These are phyloP conservation scores for Hypocrella siamensis DNA, from an alignment of 2,329 filamentous ascomycete species.

Conservation along the genomic window DNA sequence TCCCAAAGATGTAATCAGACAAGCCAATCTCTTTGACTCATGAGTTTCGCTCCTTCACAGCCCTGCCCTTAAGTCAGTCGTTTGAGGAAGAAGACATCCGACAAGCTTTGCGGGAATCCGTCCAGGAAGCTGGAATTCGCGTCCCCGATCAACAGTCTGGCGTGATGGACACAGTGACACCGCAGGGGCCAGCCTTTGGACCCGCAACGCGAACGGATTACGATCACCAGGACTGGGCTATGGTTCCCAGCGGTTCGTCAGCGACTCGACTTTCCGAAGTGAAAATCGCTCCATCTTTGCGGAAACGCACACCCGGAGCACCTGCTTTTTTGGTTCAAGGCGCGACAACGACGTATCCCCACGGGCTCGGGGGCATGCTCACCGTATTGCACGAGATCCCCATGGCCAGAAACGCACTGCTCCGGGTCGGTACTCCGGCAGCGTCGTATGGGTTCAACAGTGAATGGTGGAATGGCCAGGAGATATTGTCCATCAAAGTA, in stretches of 20 bases:
- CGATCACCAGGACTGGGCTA: slow-evolving; percentile 39
- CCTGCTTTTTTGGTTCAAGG: slow-evolving; percentile 36
- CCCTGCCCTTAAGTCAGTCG: too few species aligned
- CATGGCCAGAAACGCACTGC: slow-evolving; percentile 36
- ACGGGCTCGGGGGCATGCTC: slow-evolving; percentile 35
- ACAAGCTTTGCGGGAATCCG: slow-evolving; percentile 39
- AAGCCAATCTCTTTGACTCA: too few species aligned
- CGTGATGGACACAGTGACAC: slow-evolving; percentile 22
- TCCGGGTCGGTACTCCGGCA: slow-evolving; percentile 24
- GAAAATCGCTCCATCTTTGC: slow-evolving; percentile 20
- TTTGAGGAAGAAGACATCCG: slow-evolving; percentile 41
- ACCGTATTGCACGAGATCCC: slow-evolving; percentile 47
- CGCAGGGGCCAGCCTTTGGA: slow-evolving; percentile 33
- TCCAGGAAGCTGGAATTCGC: slow-evolving; percentile 31
- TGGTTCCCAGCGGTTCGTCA: slow-evolving; percentile 28
- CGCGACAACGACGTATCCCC: slow-evolving; percentile 15
- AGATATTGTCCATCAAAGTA: slow-evolving; percentile 26
- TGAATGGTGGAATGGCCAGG: slow-evolving; percentile 46
- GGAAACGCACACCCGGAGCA: slow-evolving; percentile 22
- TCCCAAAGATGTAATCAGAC: too few species aligned
- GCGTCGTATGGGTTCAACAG: slow-evolving; percentile 36
- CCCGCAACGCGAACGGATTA: slow-evolving; percentile 42
- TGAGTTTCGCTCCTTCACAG: too few species aligned
- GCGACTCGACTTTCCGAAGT: slow-evolving; percentile 8
- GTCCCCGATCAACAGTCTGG: slow-evolving; percentile 33